These are phyloP conservation scores for Heliamphora exappendiculata DNA, from an alignment of 148 eudicot species.

Conservation along the genomic window DNA sequence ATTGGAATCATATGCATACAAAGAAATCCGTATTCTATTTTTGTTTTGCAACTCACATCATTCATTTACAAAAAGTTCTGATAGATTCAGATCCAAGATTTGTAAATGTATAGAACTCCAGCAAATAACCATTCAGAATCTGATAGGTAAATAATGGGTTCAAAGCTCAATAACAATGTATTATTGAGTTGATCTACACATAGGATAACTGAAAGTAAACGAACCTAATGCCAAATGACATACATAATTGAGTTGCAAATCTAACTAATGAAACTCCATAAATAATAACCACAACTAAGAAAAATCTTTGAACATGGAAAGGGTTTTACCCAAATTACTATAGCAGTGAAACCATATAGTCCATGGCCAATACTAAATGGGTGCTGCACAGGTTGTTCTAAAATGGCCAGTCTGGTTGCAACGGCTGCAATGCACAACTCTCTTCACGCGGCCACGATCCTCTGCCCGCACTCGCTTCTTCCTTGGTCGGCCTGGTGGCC, in stretches of 20 bases:
- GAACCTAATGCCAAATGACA: constrained; percentile 7
- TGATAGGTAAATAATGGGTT: background rate
- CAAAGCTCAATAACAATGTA: background rate
- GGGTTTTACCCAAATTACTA: constrained; percentile 4
- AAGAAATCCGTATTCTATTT: too few relatives aligned
- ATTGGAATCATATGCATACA: too few relatives aligned
- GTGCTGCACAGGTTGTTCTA: constrained; percentile 57
- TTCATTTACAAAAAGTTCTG: too few relatives aligned
- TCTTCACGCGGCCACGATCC: constrained; percentile 45
- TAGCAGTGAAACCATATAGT: background rate
- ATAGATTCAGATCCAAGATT: background rate
- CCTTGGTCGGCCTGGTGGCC: constrained; percentile 55
- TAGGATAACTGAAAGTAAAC: background rate
- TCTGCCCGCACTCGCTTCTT: constrained; percentile 52
- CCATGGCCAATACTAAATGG: constrained; percentile 16
- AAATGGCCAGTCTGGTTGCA: constrained; percentile 70
- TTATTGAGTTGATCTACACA: background rate
- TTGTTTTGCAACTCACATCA: too few relatives aligned
- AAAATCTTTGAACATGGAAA: background rate
- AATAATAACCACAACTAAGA: background rate
- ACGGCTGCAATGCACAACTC: constrained; percentile 63
- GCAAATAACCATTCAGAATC: background rate
- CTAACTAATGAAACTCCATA: background rate
- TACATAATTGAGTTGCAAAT: background rate
- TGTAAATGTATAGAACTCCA: background rate